A percentile compares a stretch with the other conserved stretches of the same genome.
phyloP scores from a whole-genome alignment of 2,329 filamentous ascomycete genomes.

The Nothophoma quercina region DNA sequence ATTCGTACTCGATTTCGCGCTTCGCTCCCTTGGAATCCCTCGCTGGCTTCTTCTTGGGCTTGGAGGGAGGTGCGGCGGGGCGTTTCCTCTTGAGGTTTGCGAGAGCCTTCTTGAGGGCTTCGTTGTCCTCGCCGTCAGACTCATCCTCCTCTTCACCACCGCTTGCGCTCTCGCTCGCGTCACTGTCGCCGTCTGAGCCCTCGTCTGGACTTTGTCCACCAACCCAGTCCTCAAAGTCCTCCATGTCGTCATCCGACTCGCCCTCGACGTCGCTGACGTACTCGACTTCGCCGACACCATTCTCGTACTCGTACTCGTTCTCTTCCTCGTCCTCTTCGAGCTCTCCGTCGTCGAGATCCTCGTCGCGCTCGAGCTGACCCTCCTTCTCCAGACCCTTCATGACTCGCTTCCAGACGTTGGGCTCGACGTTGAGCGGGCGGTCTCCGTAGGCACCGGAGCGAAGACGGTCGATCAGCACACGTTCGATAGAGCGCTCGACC shows the following conservation, averaged over 20 bases:
- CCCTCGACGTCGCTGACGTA: constrained; percentile 93
- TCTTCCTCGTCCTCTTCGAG: constrained; percentile 77
- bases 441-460: constrained; percentile 94
- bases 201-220: constrained; percentile 70
- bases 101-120: constrained; percentile 64
- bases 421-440: constrained; percentile 91
- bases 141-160: constrained; percentile 61
- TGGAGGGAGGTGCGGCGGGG: constrained; percentile 57
- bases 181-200: constrained; percentile 64
- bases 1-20: constrained; percentile 81
- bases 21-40: constrained; percentile 61
- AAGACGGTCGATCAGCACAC: constrained; percentile 89
- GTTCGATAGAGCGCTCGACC: constrained; percentile 93
- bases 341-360: constrained; percentile 88
- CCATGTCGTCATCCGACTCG: constrained; percentile 70
- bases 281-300: constrained; percentile 80
- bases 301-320: constrained; percentile 69
- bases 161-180: constrained; percentile 62
- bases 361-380: constrained; percentile 81
- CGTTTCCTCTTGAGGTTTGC: constrained; percentile 66
- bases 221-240: constrained; percentile 88
- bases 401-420: constrained; percentile 96
- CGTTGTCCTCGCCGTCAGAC: constrained; percentile 62
- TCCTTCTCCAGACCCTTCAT: constrained; percentile 87
- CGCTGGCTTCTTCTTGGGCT: constrained; percentile 64